Evolutionary conservation across 768 basidiomycete genomes (phyloP), one percentile per base, ranked within the genome.

Genomic region (Russula brevipes): DNA sequence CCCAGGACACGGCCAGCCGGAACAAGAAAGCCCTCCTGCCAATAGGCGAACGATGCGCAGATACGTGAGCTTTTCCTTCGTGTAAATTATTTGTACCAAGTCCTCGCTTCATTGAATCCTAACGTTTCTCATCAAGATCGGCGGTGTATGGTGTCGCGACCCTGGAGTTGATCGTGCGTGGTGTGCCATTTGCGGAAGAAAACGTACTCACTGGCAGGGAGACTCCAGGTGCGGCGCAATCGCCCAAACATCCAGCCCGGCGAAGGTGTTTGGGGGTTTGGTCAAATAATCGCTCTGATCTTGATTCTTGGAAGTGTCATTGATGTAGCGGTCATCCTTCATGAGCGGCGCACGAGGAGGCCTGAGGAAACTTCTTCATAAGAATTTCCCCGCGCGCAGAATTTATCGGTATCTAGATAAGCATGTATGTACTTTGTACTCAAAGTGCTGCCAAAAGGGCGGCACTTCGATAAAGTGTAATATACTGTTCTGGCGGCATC

Each of bases 101-200:
- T 51, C 38, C 7, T 11, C 19, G 12, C 12, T 11, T 17, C 2
- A n/a, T 39, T 17, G 41, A 17, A 1, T 17, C 9, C 6, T 58
- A 9, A 41, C 2, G 30, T 41, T 57, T 14, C 19, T 24, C 3
- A 19, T 7, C 42, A 12, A 63, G 62, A 42, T 47, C 45, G 3
- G 62, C 57, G 4, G 38, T 53, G 14, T 63, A 54, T 38, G 51
- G 57, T 47, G 33, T 63, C 14, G 30, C 33, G 35, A 63, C 46
- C 31, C 38, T 63, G 30, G 57, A 54, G 52, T 36, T 59, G 36
- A 63, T 59, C 4, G 62, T 63, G n/a, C 38, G 57, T 59, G 10
- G 38, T 11, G 16, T 9, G 14, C 30, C 19, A 12, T 2, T 35
- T n/a, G 9, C 31, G 10, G 14, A 46, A 5, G 19, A 54, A 49